These are phyloP conservation scores for Komagataella kurtzmanii DNA, from an alignment of 805 yeast genomes.

Conservation along the genomic window DNA sequence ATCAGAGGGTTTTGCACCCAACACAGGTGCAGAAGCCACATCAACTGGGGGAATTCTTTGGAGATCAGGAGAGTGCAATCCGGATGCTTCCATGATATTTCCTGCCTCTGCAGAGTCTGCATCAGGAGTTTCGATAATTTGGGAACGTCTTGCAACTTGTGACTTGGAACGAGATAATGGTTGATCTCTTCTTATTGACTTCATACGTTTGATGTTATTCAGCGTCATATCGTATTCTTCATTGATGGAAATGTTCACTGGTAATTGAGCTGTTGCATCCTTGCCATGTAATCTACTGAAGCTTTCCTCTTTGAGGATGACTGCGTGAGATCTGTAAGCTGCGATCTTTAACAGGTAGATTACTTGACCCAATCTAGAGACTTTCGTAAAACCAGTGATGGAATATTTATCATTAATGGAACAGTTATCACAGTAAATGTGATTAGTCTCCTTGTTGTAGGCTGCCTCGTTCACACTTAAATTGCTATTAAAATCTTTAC, in stretches of 20 bases:
- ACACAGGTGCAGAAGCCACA: slow-evolving; percentile 9
- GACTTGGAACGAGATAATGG: slow-evolving; percentile 37
- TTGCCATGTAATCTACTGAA: neutral
- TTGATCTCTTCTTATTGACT: slow-evolving; percentile 60
- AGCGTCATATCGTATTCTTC: slow-evolving; percentile 45
- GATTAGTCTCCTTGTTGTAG: slow-evolving; percentile 21
- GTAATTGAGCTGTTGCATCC: neutral
- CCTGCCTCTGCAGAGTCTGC: slow-evolving; percentile 23
- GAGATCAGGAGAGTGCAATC: neutral
- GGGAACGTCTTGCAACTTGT: slow-evolving; percentile 52
- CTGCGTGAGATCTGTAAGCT: slow-evolving; percentile 54
- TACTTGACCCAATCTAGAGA: slow-evolving; percentile 62
- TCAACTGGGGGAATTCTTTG: slow-evolving; percentile 2
- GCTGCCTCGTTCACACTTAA: slow-evolving; percentile 33
- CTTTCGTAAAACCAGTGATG: slow-evolving; percentile 39
- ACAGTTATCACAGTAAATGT: slow-evolving; percentile 52
- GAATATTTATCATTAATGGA: slow-evolving; percentile 35
- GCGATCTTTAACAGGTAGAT: slow-evolving; percentile 75
- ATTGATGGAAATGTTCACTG: neutral
- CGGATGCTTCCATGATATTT: neutral
- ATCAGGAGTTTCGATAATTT: slow-evolving; percentile 49
- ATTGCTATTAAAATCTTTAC: slow-evolving; percentile 20
- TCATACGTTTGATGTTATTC: slow-evolving; percentile 61
- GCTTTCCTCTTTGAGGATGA: slow-evolving; percentile 27
- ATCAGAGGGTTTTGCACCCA: slow-evolving; percentile 11